These are phyloP conservation scores for Detonula confervacea DNA, from an alignment of 352 stramenopile genomes.

Conservation along the genomic window DNA sequence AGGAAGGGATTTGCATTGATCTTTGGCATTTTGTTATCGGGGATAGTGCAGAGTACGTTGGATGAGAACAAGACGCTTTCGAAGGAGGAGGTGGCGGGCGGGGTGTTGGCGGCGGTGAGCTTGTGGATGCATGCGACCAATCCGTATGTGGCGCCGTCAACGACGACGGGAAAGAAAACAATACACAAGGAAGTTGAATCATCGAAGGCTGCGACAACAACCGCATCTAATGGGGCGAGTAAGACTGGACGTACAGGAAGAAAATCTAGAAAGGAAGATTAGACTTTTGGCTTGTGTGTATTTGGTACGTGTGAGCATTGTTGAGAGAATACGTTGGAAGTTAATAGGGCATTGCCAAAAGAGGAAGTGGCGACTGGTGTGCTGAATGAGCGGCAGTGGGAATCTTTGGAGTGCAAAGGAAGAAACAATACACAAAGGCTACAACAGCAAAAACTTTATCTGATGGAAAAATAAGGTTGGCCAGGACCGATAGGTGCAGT, in stretches of 20 bases:
- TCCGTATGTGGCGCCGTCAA: constrained; percentile 38
- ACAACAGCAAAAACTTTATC: too few species aligned
- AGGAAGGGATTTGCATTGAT: constrained; percentile 85
- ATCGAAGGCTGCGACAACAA: background rate
- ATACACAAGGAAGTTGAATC: background rate
- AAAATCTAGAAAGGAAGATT: constrained; percentile 53
- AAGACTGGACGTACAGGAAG: constrained; percentile 11
- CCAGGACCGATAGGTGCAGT: too few species aligned
- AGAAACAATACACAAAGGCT: too few species aligned
- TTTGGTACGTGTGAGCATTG: background rate
- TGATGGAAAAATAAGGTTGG: too few species aligned
- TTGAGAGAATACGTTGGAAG: too few species aligned
- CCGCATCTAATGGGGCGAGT: background rate
- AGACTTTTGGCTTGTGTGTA: background rate
- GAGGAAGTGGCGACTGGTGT: too few species aligned
- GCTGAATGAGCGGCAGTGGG: too few species aligned
- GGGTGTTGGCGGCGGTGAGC: constrained; percentile 71
- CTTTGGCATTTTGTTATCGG: constrained; percentile 82
- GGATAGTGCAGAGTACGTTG: constrained; percentile 62
- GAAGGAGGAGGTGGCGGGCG: constrained; percentile 66
- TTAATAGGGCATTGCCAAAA: too few species aligned
- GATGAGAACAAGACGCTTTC: constrained; percentile 43
- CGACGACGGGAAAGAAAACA: background rate
- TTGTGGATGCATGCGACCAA: constrained; percentile 77
- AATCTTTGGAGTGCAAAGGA: too few species aligned